These are phyloP conservation scores for Biscogniauxia mediterranea DNA, from an alignment of 2,329 filamentous ascomycete genomes.

Conservation along the genomic window DNA sequence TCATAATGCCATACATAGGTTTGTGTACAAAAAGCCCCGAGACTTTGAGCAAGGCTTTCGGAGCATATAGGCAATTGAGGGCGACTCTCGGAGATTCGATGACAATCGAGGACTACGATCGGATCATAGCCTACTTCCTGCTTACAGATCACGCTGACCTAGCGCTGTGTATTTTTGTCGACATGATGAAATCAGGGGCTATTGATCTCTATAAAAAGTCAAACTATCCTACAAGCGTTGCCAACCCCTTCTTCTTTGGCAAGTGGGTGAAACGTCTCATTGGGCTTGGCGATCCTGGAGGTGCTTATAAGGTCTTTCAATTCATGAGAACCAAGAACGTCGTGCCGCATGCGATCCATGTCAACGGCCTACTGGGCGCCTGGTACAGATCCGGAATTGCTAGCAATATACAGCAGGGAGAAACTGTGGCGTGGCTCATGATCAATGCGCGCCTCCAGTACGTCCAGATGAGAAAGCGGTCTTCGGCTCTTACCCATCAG, in stretches of 20 bases:
- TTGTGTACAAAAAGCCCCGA: slow-evolving; percentile 57
- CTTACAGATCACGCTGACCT: slow-evolving; percentile 61
- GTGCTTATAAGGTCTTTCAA: slow-evolving; percentile 69
- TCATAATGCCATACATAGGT: slow-evolving; percentile 67
- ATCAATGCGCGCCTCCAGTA: slow-evolving; percentile 65
- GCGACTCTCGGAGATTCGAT: slow-evolving; percentile 58
- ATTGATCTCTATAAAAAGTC: slow-evolving; percentile 45
- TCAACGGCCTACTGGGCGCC: slow-evolving; percentile 79
- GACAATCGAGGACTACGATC: slow-evolving; percentile 73
- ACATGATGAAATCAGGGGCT: slow-evolving; percentile 75
- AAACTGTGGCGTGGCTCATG: slow-evolving; percentile 74
- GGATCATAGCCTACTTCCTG: slow-evolving; percentile 69
- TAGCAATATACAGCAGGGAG: slow-evolving; percentile 58
- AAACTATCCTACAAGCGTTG: slow-evolving; percentile 47
- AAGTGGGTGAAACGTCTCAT: slow-evolving; percentile 88
- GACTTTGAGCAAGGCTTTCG: slow-evolving; percentile 60
- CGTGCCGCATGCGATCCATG: slow-evolving; percentile 67
- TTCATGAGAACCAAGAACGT: slow-evolving; percentile 72
- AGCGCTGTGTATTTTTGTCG: slow-evolving; percentile 75
- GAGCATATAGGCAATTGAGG: slow-evolving; percentile 64
- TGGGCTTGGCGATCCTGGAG: slow-evolving; percentile 66
- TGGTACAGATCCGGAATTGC: slow-evolving; percentile 66
- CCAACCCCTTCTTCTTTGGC: slow-evolving; percentile 79
- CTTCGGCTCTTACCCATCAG: slow-evolving; percentile 23
- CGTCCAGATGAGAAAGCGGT: slow-evolving; percentile 48